Evolutionary conservation across 2,329 filamentous ascomycete genomes (phyloP).

Genomic region (Sporothrix inflata): DNA sequence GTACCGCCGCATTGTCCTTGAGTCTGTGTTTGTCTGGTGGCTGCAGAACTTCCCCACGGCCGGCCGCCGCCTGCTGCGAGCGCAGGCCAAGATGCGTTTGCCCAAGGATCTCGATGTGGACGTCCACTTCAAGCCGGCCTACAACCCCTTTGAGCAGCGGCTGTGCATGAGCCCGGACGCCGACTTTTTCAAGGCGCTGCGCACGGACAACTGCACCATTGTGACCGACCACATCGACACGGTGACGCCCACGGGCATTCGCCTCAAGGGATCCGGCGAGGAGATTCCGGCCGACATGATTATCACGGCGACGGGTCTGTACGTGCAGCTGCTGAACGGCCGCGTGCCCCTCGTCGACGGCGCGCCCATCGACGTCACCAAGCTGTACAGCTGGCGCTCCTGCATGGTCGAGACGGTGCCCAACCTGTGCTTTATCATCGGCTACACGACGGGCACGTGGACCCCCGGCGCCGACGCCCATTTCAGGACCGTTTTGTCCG

Average conservation of each 20-base stretch:
- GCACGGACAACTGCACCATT: conserved; percentile 45
- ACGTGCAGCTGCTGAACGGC: conserved; percentile 58
- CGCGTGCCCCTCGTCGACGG: conserved; percentile 57
- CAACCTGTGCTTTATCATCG: conserved; percentile 61
- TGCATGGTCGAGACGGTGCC: conserved; percentile 66
- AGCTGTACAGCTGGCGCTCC: conserved; percentile 60
- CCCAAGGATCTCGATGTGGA: conserved; percentile 58
- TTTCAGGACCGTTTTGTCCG: conserved; percentile 32
- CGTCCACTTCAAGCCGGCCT: conserved; percentile 66
- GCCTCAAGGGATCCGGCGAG: conserved; percentile 42
- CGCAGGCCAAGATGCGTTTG: conserved; percentile 52
- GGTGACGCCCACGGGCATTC: conserved; percentile 49
- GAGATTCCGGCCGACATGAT: conserved; percentile 62
- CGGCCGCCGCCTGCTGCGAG: conserved; percentile 53
- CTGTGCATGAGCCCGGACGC: conserved; percentile 67
- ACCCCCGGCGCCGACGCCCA: conserved; percentile 60
- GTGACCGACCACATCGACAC: conserved; percentile 52
- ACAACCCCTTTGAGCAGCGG: conserved; percentile 74
- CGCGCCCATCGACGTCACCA: conserved; percentile 45
- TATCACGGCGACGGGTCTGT: conserved; percentile 66
- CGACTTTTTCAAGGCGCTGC: conserved; percentile 55
- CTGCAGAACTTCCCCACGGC: conserved; percentile 57
- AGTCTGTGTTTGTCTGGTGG: conserved; percentile 53
- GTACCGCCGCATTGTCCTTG: conserved; percentile 52
- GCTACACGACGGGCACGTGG: conserved; percentile 65